A percentile compares a stretch with the other conserved stretches of the same genome.
Evolutionary conservation across 2,329 filamentous ascomycete species (phyloP).

Genomic region (Xylaria sp.): DNA sequence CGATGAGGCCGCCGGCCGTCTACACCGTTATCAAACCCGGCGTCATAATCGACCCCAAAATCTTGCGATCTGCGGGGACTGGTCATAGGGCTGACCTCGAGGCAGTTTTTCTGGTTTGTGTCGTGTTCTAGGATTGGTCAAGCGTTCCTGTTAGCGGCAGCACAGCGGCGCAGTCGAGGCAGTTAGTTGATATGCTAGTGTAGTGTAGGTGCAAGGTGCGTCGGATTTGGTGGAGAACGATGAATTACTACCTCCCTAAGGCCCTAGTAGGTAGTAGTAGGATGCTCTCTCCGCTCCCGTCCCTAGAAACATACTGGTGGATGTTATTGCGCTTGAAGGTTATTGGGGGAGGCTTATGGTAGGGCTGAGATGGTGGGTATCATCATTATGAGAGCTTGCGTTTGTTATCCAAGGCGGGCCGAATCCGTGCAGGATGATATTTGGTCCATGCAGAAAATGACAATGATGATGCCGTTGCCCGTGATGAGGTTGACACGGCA

Average conservation of each 20-base stretch:
- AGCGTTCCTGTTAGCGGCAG: constrained; percentile 15
- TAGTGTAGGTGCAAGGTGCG: constrained; percentile 4
- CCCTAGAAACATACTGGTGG: not conserved
- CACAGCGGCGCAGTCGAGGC: constrained; percentile 32
- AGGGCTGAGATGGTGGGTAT: constrained; percentile 49
- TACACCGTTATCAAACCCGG: constrained; percentile 12
- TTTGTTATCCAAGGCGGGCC: constrained; percentile 28
- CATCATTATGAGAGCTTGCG: constrained; percentile 22
- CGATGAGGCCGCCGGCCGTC: constrained; percentile 29
- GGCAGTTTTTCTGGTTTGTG: constrained; percentile 27
- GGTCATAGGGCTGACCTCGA: constrained; percentile 36
- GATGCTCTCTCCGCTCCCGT: constrained; percentile 9
- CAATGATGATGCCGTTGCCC: not conserved
- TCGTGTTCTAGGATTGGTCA: constrained; percentile 19
- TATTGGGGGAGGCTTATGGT: constrained; percentile 35
- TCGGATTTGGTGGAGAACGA: constrained; percentile 22
- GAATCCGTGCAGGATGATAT: constrained; percentile 32
- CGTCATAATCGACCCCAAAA: constrained; percentile 13
- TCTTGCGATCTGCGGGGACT: constrained; percentile 17
- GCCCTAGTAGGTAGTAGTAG: constrained; percentile 1
- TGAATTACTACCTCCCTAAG: constrained; percentile 8
- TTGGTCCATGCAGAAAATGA: constrained; percentile 33
- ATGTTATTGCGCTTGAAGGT: not conserved
- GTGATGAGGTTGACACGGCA: not conserved
- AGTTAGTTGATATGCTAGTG: not conserved